These are phyloP conservation scores for Iris pallida DNA, from an alignment of 116 monocot genomes.

Conservation along the genomic window DNA sequence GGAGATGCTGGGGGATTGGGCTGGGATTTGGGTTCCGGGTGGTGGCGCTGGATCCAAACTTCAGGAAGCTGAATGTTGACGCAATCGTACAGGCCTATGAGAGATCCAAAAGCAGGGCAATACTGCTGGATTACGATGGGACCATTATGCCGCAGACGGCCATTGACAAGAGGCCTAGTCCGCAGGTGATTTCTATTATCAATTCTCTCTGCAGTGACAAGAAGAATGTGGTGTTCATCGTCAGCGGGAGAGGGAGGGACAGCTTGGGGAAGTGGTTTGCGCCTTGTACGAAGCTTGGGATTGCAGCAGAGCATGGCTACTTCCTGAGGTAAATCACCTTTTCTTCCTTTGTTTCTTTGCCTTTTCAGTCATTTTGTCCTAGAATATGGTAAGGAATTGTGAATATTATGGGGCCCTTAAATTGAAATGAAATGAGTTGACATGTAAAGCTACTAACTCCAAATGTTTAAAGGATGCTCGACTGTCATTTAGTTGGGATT, in stretches of 20 bases:
- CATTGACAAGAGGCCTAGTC: conserved; percentile 46
- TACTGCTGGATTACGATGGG: conserved; percentile 76
- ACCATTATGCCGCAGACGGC: conserved; percentile 46
- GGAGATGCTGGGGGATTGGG: conserved; percentile 73
- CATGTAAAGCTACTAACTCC: background rate
- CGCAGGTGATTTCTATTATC: conserved; percentile 35
- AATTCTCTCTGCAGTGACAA: conserved; percentile 42
- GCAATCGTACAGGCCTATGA: conserved; percentile 42
- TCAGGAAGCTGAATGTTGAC: conserved; percentile 58
- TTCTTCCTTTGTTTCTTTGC: background rate
- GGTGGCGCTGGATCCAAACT: conserved; percentile 65
- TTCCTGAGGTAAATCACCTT: conserved; percentile 46
- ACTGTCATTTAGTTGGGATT: background rate
- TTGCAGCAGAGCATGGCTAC: conserved; percentile 84
- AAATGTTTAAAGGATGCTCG: background rate
- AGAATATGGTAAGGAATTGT: background rate
- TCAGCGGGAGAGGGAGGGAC: conserved; percentile 59
- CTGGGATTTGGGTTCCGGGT: conserved; percentile 84
- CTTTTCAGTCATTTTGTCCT: background rate
- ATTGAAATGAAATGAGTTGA: background rate
- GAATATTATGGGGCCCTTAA: background rate
- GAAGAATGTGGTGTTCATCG: conserved; percentile 54
- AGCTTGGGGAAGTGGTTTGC: conserved; percentile 52
- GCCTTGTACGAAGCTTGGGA: conserved; percentile 49
- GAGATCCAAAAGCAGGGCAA: conserved; percentile 46